These are phyloP conservation scores for Phytophthora capsici DNA, from an alignment of 352 stramenopile species.

Conservation along the genomic window DNA sequence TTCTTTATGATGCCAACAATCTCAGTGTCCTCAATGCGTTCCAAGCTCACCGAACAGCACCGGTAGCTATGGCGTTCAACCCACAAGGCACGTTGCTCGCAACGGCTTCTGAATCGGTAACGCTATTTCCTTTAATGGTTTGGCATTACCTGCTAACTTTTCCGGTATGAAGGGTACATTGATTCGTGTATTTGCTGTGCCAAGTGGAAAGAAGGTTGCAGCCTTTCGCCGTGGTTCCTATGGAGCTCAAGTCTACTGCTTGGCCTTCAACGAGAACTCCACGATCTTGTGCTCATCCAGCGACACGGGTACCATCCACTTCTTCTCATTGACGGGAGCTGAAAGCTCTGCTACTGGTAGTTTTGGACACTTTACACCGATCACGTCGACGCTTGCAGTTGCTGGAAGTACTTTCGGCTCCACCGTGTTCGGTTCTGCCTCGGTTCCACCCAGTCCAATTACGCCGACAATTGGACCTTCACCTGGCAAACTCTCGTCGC, in stretches of 20 bases:
- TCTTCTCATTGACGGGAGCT: constrained; percentile 90
- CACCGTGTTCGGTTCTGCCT: constrained; percentile 49
- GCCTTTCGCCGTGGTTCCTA: constrained; percentile 97
- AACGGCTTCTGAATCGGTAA: constrained; percentile 91
- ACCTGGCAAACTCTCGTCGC: constrained; percentile 12
- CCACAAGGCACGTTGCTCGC: constrained; percentile 84
- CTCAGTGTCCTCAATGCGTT: constrained; percentile 93
- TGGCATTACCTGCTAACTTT: not conserved
- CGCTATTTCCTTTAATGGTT: constrained; percentile 1
- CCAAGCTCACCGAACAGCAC: constrained; percentile 85
- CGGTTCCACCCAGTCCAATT: constrained; percentile 18
- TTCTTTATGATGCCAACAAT: constrained; percentile 93
- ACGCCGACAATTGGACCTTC: constrained; percentile 20
- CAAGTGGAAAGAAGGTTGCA: constrained; percentile 87
- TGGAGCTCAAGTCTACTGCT: constrained; percentile 94
- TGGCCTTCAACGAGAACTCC: constrained; percentile 95
- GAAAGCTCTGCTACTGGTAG: constrained; percentile 80
- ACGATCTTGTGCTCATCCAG: constrained; percentile 95
- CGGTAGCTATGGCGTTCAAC: constrained; percentile 92
- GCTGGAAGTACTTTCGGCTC: constrained; percentile 64
- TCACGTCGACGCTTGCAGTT: constrained; percentile 78
- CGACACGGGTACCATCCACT: constrained; percentile 97
- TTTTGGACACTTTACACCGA: constrained; percentile 80
- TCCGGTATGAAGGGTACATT: constrained; percentile 89
- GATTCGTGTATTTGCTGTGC: constrained; percentile 97